Evolutionary conservation across 768 basidiomycete species (phyloP), one percentile per base, ranked within the genome.

Genomic region (Obba rivulosa): DNA sequence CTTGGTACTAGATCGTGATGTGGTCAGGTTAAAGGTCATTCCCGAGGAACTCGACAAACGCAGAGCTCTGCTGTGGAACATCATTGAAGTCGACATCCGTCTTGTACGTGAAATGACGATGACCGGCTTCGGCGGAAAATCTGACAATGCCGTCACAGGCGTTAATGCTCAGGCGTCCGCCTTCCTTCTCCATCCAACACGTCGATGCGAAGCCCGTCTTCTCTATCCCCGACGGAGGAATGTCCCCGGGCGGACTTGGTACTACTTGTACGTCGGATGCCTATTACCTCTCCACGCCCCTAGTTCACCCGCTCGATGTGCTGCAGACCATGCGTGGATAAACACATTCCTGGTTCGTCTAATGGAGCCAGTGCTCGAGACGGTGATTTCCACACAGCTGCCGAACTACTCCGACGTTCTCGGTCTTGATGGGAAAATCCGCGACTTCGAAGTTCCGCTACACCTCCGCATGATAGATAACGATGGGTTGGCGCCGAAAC

Each of bases 11-110:
- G 85, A 87, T 69, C 81, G 84, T 46, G 81, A 86, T 62, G 73
- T 75, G 35, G 76, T 80, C 41, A 73, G 81, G 57, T 64, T 77
- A 52, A 83, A 83, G 59, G 70, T 79, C 39, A 80, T 85, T 28
- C 85, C 84, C 39, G 84, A 87, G 61, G 85, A 85, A 59, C 73
- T 81, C 36, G 83, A 87, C 57, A 79, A 78, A 55, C 80, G 83
- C 41, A 71, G 80, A 40, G 76, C 79, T 43, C 74, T 87, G 39
- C 83, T 86, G 61, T 87, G 85, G 85, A 83, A 86, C 62, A 68
- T 87, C 55, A 71, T 86, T 45, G 81, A 82, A 60, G 67, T 86
- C 63, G 85, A 87, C 57, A 66, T 69, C 41, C 81, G 82, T 50
- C 71, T 84, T 37, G 83, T 86, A 75, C 70, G 83, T 46, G 9